Evolutionary conservation across 192 early-diverging fungal species (phyloP), one percentile per base, ranked within the genome.

Genomic region (Glomus cerebriforme): DNA sequence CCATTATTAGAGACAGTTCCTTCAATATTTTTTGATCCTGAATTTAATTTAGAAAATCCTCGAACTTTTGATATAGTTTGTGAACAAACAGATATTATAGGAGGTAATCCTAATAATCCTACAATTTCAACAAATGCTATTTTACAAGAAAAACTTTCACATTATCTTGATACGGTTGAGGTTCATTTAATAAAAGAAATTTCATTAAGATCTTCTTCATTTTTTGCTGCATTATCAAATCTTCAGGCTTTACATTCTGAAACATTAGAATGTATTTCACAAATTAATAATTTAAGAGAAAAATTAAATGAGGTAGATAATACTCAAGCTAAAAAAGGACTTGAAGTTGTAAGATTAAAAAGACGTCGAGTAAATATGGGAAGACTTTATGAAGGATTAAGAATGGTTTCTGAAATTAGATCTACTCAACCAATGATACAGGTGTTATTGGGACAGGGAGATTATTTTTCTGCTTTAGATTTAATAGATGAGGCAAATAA

Each of bases 141-240:
- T 13, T 86, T 99, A 65, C 97, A 99, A 85, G 95, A 98, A 54
- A 93, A 95, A 32, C 86, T 99, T 37, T 93, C 95, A 0, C 89
- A 92, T 72, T 96, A 96, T 77, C 86, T 96, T 75, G 98, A 99
- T 81, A 93, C 93, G 0, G 95, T 99, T 3, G 97, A 99, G 81
- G 92, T 95, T 2, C 96, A 99, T 75, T 83, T 99, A 32, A 92
- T 97, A 26, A 92, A 92, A 62, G 98, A 99, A 81, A 99, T 99
- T 59, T 96, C 96, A 39, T 89, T 91, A 27, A 86, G 97, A 29
- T 97, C 96, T n/a, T 90, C 92, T 10, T 96, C 97, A 0, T 99
- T 99, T 80, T 99, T 99, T 82, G 92, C 93, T 35, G 97, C 98
- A 0, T 85, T 99, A 12, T 92, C 93, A 8, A 98, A 96, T 74